These are phyloP conservation scores for Wolfiporia cocos DNA, from an alignment of 1,284 basidiomycete genomes.

Conservation along the genomic window DNA sequence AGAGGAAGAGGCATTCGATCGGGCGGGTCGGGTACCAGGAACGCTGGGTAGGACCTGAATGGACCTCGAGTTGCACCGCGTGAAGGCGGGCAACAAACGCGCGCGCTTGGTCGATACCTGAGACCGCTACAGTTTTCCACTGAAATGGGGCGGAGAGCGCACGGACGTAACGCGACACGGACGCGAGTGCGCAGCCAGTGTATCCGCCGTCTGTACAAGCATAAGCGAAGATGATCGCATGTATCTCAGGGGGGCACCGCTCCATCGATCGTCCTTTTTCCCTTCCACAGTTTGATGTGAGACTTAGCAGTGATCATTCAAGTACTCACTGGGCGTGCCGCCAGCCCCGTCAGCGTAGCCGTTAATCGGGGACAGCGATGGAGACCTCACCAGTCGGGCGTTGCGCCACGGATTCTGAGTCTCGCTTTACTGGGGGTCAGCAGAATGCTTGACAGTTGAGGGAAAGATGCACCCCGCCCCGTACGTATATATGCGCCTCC, in stretches of 20 bases:
- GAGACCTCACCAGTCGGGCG: too few species aligned
- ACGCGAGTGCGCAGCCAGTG: conserved; percentile 7
- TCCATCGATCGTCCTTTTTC: too few species aligned
- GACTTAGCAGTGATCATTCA: too few species aligned
- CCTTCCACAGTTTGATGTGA: too few species aligned
- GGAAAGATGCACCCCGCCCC: too few species aligned
- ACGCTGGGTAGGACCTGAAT: neutral
- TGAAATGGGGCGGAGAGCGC: conserved; percentile 2
- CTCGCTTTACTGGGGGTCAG: too few species aligned
- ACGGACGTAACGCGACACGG: conserved; percentile 6
- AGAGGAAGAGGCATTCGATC: conserved; percentile 5
- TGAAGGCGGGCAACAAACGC: neutral
- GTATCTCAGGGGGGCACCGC: conserved; percentile 2
- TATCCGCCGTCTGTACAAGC: conserved; percentile 10
- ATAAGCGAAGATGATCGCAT: conserved; percentile 5
- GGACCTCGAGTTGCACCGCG: neutral
- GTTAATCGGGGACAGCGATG: too few species aligned
- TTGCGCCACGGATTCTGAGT: too few species aligned
- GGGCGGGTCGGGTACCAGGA: neutral
- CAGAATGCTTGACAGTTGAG: too few species aligned
- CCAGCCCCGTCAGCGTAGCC: too few species aligned
- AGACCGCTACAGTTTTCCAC: conserved; percentile 1
- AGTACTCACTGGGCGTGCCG: too few species aligned
- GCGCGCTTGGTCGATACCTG: conserved; percentile 3
- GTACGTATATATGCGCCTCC: too few species aligned